Evolutionary conservation across 1,284 basidiomycete species (phyloP).

Genomic region (Ganoderma boninense): DNA sequence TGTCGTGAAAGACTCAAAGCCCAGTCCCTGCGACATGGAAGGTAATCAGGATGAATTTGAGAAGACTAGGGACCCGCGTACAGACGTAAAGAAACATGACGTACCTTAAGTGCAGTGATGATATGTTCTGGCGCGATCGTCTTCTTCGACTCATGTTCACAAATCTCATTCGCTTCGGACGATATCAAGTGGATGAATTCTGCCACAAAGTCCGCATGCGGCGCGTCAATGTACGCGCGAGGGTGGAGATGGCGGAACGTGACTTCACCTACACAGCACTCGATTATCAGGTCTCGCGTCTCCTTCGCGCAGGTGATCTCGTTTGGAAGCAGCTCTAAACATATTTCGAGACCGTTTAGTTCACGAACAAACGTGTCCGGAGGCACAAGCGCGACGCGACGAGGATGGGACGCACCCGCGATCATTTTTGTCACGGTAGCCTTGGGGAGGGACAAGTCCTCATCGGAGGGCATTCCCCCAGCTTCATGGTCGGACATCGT

Average conservation of each 20-base stretch:
- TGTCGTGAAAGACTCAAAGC: slow-evolving; percentile 87
- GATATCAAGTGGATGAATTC: slow-evolving; percentile 99
- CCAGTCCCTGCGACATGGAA: slow-evolving; percentile 67
- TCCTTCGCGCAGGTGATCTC: slow-evolving; percentile 96
- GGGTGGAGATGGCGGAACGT: slow-evolving; percentile 4
- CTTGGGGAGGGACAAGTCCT: slow-evolving; percentile 95
- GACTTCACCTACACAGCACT: slow-evolving; percentile 95
- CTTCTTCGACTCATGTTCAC: slow-evolving; percentile 98
- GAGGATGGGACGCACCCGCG: slow-evolving; percentile 63
- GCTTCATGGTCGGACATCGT: slow-evolving; percentile 89
- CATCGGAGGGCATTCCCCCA: slow-evolving; percentile 71
- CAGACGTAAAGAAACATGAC: background rate
- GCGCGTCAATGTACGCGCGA: slow-evolving; percentile 26
- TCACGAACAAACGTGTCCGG: background rate
- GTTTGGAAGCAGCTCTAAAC: slow-evolving; percentile 86
- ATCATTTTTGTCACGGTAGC: slow-evolving; percentile 99
- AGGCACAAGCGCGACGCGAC: slow-evolving; percentile 14
- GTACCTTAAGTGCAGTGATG: slow-evolving; percentile 88
- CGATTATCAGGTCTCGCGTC: slow-evolving; percentile 95
- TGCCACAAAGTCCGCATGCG: slow-evolving; percentile 44
- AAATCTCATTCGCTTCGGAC: slow-evolving; percentile 97
- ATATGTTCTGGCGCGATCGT: slow-evolving; percentile 99
- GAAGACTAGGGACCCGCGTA: slow-evolving; percentile 1
- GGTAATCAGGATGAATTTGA: slow-evolving; percentile 19
- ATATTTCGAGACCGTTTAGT: background rate